phyloP scores from a whole-genome alignment of 2,329 filamentous ascomycete genomes.

The Coniochaeta ligniaria region DNA sequence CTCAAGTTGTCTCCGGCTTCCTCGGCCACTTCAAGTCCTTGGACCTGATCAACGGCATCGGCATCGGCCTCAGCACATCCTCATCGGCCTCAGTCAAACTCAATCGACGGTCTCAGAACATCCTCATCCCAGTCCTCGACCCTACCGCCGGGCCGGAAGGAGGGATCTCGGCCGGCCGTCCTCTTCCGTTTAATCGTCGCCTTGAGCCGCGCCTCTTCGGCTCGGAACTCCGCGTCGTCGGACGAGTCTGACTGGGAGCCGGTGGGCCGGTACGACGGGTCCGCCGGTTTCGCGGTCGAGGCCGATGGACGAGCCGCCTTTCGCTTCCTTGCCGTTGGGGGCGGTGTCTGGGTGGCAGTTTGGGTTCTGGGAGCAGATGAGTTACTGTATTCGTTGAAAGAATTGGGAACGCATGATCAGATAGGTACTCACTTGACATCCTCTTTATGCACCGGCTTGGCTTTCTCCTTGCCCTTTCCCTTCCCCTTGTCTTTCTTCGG shows the following conservation, averaged over 20 bases:
- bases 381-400: not conserved
- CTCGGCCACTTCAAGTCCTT: no score
- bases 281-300: not conserved
- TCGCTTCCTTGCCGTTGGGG: not conserved
- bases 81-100: no score
- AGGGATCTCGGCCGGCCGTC: not conserved
- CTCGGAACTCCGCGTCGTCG: not conserved
- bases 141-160: not conserved
- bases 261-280: not conserved
- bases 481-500: not conserved
- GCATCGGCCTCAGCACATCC: no score
- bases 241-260: not conserved
- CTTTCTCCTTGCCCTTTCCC: not conserved
- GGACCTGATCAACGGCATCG: no score
- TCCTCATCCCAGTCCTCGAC: not conserved
- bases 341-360: not conserved
- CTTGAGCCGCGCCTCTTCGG: not conserved
- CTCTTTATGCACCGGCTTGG: not conserved
- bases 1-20: no score
- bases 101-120: no score
- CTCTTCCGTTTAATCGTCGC: not conserved
- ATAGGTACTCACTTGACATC: not conserved
- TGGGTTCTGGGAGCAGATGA: not conserved
- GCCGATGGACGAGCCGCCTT: not conserved
- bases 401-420: no score